Conservation (phyloP, 2,329 filamentous ascomycete genomes). For the Fusarium heterosporum region DNA sequence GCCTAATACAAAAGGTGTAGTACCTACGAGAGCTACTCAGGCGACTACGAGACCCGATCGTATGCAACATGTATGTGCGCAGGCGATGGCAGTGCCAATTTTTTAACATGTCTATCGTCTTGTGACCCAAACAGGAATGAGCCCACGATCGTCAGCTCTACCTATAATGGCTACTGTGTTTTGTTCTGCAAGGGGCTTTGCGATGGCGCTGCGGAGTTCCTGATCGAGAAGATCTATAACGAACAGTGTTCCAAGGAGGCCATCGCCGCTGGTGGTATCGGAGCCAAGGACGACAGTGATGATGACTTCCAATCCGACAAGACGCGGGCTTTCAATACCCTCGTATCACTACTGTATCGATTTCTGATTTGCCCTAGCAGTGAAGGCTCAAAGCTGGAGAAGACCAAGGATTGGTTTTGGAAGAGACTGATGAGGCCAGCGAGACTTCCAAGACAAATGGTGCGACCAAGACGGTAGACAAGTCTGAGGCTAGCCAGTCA, state of each 20-base stretch:
- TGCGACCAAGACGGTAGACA: neutral
- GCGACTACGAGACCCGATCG: neutral
- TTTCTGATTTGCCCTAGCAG: neutral
- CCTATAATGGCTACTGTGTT: neutral
- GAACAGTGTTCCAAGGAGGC: constrained; percentile 2
- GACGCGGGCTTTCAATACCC: neutral
- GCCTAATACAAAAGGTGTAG: neutral
- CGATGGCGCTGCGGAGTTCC: neutral
- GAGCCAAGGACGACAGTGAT: neutral
- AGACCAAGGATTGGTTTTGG: neutral
- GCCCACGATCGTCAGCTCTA: neutral
- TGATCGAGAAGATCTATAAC: neutral
- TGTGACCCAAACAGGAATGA: neutral
- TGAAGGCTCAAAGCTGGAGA: neutral
- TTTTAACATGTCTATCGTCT: neutral
- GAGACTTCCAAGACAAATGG: neutral
- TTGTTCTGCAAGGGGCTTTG: constrained; percentile 4
- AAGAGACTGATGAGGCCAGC: neutral
- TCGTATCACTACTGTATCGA: no score
- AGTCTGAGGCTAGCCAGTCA: neutral
- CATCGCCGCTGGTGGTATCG: neutral
- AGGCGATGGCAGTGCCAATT: neutral
- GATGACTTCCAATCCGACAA: neutral
- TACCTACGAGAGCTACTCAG: neutral
- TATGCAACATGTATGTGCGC: constrained; percentile 14